These are phyloP conservation scores for Mucor circinelloides DNA, from an alignment of 371 early-diverging fungal species.

Conservation along the genomic window DNA sequence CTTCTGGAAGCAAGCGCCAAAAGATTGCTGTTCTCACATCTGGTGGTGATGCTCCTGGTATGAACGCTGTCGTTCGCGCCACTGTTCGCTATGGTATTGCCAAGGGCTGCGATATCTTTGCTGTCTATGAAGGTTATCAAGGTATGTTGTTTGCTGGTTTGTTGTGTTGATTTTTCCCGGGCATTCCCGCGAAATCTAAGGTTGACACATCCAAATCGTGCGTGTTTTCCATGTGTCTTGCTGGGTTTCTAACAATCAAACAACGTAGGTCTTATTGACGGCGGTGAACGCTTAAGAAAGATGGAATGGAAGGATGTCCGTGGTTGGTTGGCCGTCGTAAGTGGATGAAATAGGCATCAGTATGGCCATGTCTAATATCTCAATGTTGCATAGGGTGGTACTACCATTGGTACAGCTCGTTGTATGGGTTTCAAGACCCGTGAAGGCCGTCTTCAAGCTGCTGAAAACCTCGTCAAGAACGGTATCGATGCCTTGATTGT, in stretches of 20 bases:
- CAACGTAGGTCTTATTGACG: conserved; percentile 87
- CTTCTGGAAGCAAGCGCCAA: conserved; percentile 29
- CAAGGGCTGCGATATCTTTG: conserved; percentile 85
- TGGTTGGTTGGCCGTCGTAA: conserved; percentile 77
- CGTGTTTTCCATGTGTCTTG: background rate
- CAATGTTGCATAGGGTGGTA: conserved; percentile 81
- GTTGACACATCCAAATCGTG: background rate
- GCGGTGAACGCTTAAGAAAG: conserved; percentile 75
- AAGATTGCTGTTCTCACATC: conserved; percentile 94
- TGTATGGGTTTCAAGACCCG: conserved; percentile 86
- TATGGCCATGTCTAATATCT: background rate
- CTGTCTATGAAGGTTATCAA: conserved; percentile 97
- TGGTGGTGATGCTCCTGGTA: conserved; percentile 99
- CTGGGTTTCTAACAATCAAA: background rate
- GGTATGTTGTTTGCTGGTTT: conserved; percentile 46
- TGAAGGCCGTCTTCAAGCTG: conserved; percentile 90
- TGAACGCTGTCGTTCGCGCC: conserved; percentile 98
- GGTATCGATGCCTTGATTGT: conserved; percentile 97
- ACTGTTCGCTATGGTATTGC: conserved; percentile 92
- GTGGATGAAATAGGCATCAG: conserved; percentile 34
- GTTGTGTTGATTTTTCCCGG: background rate
- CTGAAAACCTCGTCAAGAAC: conserved; percentile 83
- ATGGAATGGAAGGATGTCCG: conserved; percentile 93
- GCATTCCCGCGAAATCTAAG: background rate
- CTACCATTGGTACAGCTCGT: conserved; percentile 97